Conservation (phyloP, 176 grass and related monocot genomes). For the Alopecurus myosuroides region DNA sequence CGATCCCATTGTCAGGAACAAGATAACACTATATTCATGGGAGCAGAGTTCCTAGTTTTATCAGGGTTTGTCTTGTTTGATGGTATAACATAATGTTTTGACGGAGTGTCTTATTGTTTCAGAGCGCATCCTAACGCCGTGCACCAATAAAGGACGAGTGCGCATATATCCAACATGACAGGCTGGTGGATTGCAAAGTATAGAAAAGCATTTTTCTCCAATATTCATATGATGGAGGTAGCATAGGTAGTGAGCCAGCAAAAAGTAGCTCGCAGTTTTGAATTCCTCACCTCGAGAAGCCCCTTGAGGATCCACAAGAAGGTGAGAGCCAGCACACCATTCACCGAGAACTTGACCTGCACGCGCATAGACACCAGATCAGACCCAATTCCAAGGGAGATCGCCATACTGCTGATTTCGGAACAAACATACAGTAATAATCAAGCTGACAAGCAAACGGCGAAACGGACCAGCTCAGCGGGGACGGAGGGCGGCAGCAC, state of each 20-base stretch:
- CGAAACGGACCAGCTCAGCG: slow-evolving; percentile 61
- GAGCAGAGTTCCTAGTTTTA: neutral
- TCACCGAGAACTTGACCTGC: slow-evolving; percentile 95
- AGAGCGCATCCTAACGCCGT: neutral
- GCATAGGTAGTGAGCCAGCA: neutral
- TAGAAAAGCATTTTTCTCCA: neutral
- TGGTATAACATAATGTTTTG: neutral
- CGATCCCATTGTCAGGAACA: neutral
- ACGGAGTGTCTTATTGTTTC: neutral
- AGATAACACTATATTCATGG: neutral
- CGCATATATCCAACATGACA: neutral
- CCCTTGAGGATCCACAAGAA: slow-evolving; percentile 85
- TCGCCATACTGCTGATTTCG: neutral
- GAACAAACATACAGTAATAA: neutral
- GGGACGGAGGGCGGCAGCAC: slow-evolving; percentile 88
- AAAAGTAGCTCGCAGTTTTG: neutral
- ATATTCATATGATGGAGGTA: neutral
- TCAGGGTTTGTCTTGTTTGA: neutral
- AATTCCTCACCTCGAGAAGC: slow-evolving; percentile 78
- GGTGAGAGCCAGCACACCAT: slow-evolving; percentile 73
- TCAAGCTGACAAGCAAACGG: neutral
- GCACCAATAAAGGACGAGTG: neutral
- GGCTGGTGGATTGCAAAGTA: neutral
- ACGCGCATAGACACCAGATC: slow-evolving; percentile 14
- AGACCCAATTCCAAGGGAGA: neutral